A percentile compares a stretch with the other conserved stretches of the same genome.
Evolutionary conservation across 2,329 filamentous ascomycete genomes (phyloP).

Genomic region (Colletotrichum navitas): DNA sequence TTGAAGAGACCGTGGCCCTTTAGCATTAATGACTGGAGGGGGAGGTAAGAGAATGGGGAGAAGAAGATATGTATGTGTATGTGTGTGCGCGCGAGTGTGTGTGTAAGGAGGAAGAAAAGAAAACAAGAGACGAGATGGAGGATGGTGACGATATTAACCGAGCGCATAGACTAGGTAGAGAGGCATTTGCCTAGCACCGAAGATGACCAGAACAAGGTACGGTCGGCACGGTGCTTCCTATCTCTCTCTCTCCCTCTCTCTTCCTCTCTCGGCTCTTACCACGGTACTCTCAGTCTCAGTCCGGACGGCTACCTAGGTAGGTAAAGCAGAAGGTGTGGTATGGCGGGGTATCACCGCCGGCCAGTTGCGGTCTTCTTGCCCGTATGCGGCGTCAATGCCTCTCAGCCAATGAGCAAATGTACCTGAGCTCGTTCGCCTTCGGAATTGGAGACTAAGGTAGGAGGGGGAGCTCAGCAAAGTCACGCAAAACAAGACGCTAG

Average conservation of each 20-base stretch:
- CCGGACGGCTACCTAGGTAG: neutral
- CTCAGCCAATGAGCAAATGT: neutral
- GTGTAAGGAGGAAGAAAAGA: neutral
- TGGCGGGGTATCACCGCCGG: slow-evolving; percentile 8
- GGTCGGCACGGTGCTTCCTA: neutral
- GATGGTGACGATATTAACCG: slow-evolving; percentile 27
- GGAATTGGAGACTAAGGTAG: neutral
- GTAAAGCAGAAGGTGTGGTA: neutral
- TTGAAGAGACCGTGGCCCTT: slow-evolving; percentile 8
- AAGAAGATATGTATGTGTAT: neutral
- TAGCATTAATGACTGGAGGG: neutral
- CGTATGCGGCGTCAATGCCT: neutral
- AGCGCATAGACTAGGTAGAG: slow-evolving; percentile 12
- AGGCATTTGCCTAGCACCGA: neutral
- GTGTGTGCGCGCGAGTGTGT: neutral
- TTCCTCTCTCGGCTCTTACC: neutral
- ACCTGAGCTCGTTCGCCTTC: neutral
- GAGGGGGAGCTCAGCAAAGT: slow-evolving; percentile 8
- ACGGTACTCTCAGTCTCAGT: neutral
- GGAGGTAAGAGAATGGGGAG: neutral
- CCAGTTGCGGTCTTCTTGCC: neutral
- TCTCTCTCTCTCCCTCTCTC: neutral
- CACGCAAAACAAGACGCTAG: slow-evolving; percentile 7
- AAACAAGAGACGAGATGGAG: slow-evolving; percentile 16
- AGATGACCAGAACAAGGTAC: neutral